Evolutionary conservation across 768 basidiomycete genomes (phyloP).

Genomic region (Boletus reticulatus): DNA sequence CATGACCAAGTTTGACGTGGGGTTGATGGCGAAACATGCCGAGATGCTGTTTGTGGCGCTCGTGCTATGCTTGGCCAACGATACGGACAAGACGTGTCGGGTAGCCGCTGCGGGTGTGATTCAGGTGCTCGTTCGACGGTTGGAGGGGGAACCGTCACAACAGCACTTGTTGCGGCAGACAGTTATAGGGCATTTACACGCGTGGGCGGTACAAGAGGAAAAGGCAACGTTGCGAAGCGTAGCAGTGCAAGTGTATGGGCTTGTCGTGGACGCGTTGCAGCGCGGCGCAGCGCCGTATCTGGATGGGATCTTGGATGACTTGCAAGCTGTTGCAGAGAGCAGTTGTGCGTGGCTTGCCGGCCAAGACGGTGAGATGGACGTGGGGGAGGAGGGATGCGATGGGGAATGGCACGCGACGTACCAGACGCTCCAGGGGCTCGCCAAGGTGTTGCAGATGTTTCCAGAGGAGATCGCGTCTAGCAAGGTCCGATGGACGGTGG

Average conservation of each 20-base stretch:
- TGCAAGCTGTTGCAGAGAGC: constrained; percentile 34
- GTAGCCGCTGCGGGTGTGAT: constrained; percentile 85
- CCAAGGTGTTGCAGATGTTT: constrained; percentile 59
- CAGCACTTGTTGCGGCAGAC: constrained; percentile 49
- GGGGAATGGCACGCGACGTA: constrained; percentile 83
- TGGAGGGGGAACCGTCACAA: constrained; percentile 60
- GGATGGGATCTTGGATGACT: constrained; percentile 52
- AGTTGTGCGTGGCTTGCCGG: constrained; percentile 18
- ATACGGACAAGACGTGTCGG: constrained; percentile 85
- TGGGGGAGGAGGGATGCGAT: constrained; percentile 55
- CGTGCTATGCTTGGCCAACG: constrained; percentile 92
- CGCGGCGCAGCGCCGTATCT: constrained; percentile 45
- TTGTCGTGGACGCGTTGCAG: constrained; percentile 70
- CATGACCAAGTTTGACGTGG: constrained; percentile 77
- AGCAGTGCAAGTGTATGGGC: constrained; percentile 78
- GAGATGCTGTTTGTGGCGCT: constrained; percentile 90
- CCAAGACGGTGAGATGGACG: constrained; percentile 38
- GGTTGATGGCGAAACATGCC: constrained; percentile 72
- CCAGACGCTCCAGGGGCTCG: constrained; percentile 65
- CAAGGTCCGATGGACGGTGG: constrained; percentile 57
- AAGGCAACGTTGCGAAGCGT: constrained; percentile 67
- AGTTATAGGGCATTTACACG: constrained; percentile 69
- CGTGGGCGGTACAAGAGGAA: constrained; percentile 68
- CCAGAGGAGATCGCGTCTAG: constrained; percentile 47
- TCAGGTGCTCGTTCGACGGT: constrained; percentile 67